Conservation (phyloP, 768 basidiomycete species). For the Dioszegia aurantiaca region DNA sequence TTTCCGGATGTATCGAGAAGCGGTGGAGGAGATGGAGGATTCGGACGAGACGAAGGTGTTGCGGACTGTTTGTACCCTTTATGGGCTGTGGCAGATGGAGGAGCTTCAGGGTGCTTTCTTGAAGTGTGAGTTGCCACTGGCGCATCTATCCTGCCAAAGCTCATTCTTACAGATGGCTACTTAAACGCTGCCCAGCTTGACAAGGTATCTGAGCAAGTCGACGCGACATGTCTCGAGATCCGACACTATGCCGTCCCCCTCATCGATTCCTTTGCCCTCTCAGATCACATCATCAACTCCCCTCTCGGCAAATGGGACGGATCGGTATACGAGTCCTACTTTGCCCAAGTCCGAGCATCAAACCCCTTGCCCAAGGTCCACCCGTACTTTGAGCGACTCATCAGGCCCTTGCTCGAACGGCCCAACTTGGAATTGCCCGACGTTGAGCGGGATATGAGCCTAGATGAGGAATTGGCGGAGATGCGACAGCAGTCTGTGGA, state of each 20-base stretch:
- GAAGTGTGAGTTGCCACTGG: conserved; percentile 49
- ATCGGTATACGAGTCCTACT: conserved; percentile 55
- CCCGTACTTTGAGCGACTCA: conserved; percentile 56
- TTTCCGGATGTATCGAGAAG: conserved; percentile 52
- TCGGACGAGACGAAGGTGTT: conserved; percentile 49
- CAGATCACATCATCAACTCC: conserved; percentile 54
- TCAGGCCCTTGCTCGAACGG: conserved; percentile 55
- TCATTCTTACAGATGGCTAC: conserved; percentile 48
- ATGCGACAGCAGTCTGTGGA: conserved; percentile 23
- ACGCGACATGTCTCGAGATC: conserved; percentile 45
- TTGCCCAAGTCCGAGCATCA: conserved; percentile 53
- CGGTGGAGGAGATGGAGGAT: conserved; percentile 48
- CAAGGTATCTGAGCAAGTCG: conserved; percentile 43
- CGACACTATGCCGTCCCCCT: conserved; percentile 48
- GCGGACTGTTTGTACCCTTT: conserved; percentile 51
- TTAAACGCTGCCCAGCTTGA: conserved; percentile 47
- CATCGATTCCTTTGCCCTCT: conserved; percentile 51
- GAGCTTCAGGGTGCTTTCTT: conserved; percentile 55
- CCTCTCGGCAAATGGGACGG: conserved; percentile 56
- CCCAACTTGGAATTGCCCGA: conserved; percentile 50
- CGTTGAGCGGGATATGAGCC: conserved; percentile 50
- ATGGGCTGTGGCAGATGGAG: conserved; percentile 55
- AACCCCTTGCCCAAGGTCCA: conserved; percentile 54
- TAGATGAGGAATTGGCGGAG: conserved; percentile 49
- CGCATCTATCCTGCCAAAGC: not conserved